Evolutionary conservation across 306 rosid genomes (phyloP), one percentile per base, ranked within the genome.

Genomic region (Glycine soja): DNA sequence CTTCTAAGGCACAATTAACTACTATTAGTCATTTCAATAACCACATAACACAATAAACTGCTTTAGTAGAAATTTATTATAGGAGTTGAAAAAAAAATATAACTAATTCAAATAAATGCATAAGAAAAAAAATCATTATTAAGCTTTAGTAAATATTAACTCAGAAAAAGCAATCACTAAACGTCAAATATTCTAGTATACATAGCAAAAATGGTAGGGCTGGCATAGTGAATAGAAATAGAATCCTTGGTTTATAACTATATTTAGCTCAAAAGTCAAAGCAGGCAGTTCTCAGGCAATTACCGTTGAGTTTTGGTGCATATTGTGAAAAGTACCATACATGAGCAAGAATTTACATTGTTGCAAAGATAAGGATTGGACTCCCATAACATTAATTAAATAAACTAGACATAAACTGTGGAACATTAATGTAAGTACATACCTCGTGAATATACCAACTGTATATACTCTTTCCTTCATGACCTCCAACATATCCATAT

Each of bases 401-500:
- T 13, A 62, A 62, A 52, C 12, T 15, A 64, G 36, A 11, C 47
- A 19, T 19, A 65, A 36, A 24, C 2, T 8, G 65, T 5, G 10
- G 64, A 70, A 76, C 32, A 4, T 77, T 30, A 48, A 81, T 52
- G 36, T 5, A 82, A 58, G 38, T 34, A 58, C 62, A 83, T 88
- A 95, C 99, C 94, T 95, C 98, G 6, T 95, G 98, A 80, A 95
- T 88, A 82, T 85, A 93, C 99, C 99, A 95, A 63, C 82, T 88
- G 73, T 91, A 95, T n/a, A 85, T 87, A 81, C 97, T 95, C 88
- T 93, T 95, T 63, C 99, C 99, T 87, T 95, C 99, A 77, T 93
- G 98, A 46, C 99, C 99, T 45, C 99, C 99, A 48, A 95, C 89
- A 81, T 95, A 95, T 82, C 99, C 99, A 86, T 95, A 95, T 47